Conservation (phyloP, 805 yeast species). For the Wickerhamiella nectarea region DNA sequence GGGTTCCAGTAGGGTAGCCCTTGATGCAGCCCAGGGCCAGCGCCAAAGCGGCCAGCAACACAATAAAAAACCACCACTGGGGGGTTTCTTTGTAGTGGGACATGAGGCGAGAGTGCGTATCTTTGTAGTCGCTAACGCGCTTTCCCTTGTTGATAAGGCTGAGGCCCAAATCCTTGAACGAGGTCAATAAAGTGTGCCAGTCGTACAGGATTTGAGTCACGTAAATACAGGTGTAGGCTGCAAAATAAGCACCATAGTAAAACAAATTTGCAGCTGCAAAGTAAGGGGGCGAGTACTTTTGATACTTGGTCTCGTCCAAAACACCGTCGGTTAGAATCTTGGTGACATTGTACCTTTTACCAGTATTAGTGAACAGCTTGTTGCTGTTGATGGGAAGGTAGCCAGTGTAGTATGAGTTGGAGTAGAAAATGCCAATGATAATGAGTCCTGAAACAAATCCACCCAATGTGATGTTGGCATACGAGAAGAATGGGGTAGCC, state of each 20-base stretch:
- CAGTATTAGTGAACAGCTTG: constrained; percentile 38
- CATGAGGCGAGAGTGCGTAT: constrained; percentile 40
- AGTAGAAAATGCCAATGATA: constrained; percentile 29
- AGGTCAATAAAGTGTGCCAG: constrained; percentile 24
- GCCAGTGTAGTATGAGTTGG: constrained; percentile 30
- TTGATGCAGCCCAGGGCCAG: constrained; percentile 5
- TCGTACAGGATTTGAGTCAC: constrained; percentile 35
- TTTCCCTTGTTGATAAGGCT: constrained; percentile 9
- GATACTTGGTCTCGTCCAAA: constrained; percentile 35
- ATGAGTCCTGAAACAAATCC: constrained; percentile 20
- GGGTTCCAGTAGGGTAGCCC: constrained; percentile 9
- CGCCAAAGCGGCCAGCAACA: constrained; percentile 23
- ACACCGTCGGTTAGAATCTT: constrained; percentile 30
- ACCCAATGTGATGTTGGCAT: constrained; percentile 26
- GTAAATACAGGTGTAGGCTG: constrained; percentile 40
- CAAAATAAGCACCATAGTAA: constrained; percentile 38
- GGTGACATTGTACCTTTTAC: constrained; percentile 32
- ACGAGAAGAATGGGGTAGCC: constrained; percentile 31
- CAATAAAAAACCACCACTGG: constrained; percentile 34
- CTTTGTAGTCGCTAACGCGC: constrained; percentile 14
- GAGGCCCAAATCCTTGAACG: constrained; percentile 18
- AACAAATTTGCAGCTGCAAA: constrained; percentile 43
- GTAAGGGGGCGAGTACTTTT: constrained; percentile 42
- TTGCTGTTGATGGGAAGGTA: constrained; percentile 35
- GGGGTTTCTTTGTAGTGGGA: constrained; percentile 39